A percentile compares a stretch with the other conserved stretches of the same genome.
phyloP scores from a whole-genome alignment of 805 yeast species.

The Lipomyces starkeyi region DNA sequence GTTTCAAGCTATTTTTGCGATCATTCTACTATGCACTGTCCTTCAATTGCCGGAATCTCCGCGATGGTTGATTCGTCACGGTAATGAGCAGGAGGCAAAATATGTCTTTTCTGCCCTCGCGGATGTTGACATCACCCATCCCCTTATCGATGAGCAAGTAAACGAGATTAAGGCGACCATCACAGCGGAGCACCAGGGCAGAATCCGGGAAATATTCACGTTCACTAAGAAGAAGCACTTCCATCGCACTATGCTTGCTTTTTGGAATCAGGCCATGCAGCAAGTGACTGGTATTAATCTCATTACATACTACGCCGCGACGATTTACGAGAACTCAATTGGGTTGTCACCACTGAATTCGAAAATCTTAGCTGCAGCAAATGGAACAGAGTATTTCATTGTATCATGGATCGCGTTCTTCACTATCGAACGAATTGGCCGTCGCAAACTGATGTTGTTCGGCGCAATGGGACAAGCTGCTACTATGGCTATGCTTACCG shows the following conservation, averaged over 20 bases:
- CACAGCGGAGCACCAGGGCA: conserved; percentile 51
- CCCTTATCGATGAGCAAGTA: conserved; percentile 45
- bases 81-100: conserved; percentile 64
- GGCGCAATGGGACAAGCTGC: conserved; percentile 39
- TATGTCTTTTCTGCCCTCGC: conserved; percentile 28
- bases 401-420: conserved; percentile 58
- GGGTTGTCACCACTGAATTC: conserved; percentile 53
- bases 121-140: conserved; percentile 47
- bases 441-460: conserved; percentile 48
- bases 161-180: conserved; percentile 37
- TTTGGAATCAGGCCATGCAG: conserved; percentile 55
- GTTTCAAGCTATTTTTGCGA: conserved; percentile 66
- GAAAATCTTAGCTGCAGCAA: conserved; percentile 53
- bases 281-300: conserved; percentile 63
- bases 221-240: conserved; percentile 55
- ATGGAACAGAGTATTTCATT: conserved; percentile 50
- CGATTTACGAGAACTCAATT: conserved; percentile 57
- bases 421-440: conserved; percentile 60
- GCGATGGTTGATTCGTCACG: conserved; percentile 76
- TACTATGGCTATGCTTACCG: conserved; percentile 46
- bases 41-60: conserved; percentile 85
- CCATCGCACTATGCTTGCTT: conserved; percentile 55
- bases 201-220: conserved; percentile 48
- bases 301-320: conserved; percentile 63
- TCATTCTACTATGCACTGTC: conserved; percentile 58